A percentile compares a stretch with the other conserved stretches of the same genome.
These are phyloP conservation scores for Crepidotus variabilis DNA, from an alignment of 768 basidiomycete species.

Conservation along the genomic window DNA sequence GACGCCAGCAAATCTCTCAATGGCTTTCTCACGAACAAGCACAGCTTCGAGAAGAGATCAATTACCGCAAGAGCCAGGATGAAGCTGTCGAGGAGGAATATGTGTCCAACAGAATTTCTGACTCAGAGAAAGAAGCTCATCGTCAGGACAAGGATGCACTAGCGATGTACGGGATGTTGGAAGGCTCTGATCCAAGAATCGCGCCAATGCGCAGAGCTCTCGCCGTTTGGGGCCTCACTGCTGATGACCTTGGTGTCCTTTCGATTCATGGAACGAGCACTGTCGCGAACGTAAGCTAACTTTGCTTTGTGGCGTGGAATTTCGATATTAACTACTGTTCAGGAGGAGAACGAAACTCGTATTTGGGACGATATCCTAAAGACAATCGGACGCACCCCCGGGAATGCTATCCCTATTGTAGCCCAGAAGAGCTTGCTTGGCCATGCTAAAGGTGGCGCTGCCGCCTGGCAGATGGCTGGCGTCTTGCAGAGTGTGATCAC, in stretches of 20 bases:
- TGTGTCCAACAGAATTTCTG: conserved; percentile 69
- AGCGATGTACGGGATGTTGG: conserved; percentile 94
- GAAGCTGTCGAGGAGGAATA: conserved; percentile 60
- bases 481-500: conserved; percentile 80
- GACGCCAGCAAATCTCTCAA: conserved; percentile 89
- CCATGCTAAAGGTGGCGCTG: conserved; percentile 98
- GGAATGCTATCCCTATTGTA: conserved; percentile 96
- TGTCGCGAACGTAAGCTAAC: conserved; percentile 60
- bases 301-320: not conserved
- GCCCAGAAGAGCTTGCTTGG: conserved; percentile 98
- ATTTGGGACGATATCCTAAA: conserved; percentile 96
- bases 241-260: conserved; percentile 88
- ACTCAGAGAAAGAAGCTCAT: conserved; percentile 86
- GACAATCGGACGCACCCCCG: conserved; percentile 83
- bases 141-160: conserved; percentile 92
- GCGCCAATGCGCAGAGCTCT: conserved; percentile 93
- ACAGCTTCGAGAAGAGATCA: conserved; percentile 77
- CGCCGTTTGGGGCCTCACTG: conserved; percentile 93
- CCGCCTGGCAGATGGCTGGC: conserved; percentile 95
- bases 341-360: conserved; percentile 96
- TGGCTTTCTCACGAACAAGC: conserved; percentile 91
- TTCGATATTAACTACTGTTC: conserved; percentile 6
- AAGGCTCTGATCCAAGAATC: conserved; percentile 79
- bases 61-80: conserved; percentile 51
- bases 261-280: conserved; percentile 91